Evolutionary conservation across 768 basidiomycete species (phyloP).

Genomic region (Chalciporus sphaerocephalus): DNA sequence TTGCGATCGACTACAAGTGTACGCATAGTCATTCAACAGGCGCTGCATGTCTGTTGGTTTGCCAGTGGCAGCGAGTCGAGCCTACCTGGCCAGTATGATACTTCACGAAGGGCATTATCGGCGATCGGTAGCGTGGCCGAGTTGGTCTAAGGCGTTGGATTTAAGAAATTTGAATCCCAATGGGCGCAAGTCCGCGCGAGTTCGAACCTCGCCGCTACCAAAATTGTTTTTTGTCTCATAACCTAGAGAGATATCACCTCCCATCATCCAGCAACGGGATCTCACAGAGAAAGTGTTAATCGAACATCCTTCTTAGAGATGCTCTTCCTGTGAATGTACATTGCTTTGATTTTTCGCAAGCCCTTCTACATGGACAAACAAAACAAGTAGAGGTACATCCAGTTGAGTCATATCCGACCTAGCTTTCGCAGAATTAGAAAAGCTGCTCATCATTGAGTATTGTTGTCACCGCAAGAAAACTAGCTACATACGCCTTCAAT

Average conservation of each 20-base stretch:
- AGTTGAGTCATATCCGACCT: not conserved
- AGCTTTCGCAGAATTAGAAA: slow-evolving; percentile 15
- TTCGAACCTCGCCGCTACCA: slow-evolving; percentile 90
- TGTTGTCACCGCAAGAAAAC: not conserved
- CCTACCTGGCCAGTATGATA: too few relatives aligned
- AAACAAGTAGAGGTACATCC: not conserved
- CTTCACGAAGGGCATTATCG: not conserved
- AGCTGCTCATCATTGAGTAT: slow-evolving; percentile 21
- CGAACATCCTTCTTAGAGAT: not conserved
- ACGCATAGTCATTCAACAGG: too few relatives aligned
- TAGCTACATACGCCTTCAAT: slow-evolving; percentile 39
- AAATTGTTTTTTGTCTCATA: slow-evolving; percentile 18
- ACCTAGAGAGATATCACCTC: too few relatives aligned
- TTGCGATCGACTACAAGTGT: too few relatives aligned
- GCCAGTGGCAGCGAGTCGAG: too few relatives aligned
- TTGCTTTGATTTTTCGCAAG: not conserved
- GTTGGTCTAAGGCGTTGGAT: slow-evolving; percentile 91
- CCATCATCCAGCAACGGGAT: too few relatives aligned
- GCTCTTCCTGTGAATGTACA: not conserved
- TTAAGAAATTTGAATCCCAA: slow-evolving; percentile 79
- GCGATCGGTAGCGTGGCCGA: slow-evolving; percentile 69
- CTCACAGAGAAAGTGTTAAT: too few relatives aligned
- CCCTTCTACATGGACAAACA: not conserved
- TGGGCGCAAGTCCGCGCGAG: slow-evolving; percentile 82
- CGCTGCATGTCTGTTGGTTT: too few relatives aligned